Evolutionary conservation across 2,329 filamentous ascomycete species (phyloP), one percentile per base, ranked within the genome.

Genomic region (Trichoderma afroharzianum): DNA sequence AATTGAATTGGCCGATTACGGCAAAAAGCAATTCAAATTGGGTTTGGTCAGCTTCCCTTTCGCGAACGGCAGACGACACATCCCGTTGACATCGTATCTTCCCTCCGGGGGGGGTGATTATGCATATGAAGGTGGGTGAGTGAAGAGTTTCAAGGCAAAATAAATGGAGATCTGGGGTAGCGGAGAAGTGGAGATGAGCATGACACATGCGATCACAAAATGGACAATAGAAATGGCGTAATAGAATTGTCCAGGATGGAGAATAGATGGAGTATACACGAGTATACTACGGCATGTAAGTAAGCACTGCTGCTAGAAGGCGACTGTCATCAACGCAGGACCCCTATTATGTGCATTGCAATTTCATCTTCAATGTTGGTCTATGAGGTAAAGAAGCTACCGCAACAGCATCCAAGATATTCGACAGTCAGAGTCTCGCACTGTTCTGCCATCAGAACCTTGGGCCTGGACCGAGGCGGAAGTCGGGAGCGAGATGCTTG

Each of bases 151-250:
- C 50, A 68, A 47, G 30, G 55, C 50, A 59, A 47, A 61, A 33
- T 59, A 68, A 61, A 61, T 68, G 66, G 66, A 68, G 66, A 68
- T 68, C 66, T 36, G 66, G 66, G 66, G 66, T 68, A 68, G 55
- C 55, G 55, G 66, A 68, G 66, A 68, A 61, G 66, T 68, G 66
- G 66, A 68, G 66, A 50, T 33, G 7, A 33, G 26, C 64, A 59
- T 59, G 64, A 47, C 53, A 59, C 64, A 43, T 39, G 18, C 24
- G 26, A 68, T 68, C 39, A 33, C 66, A 59, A 43, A 68, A 68
- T 61, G 28, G 4, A 59, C 7, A 50, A 50, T 36, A 12, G 26
- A 50, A 68, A 68, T 68, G 66, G 66, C 66, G 66, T 68, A 68
- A 68, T 68, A 8, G 24, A 58, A 58, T 59, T 21, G 32, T n/a